Evolutionary conservation across 2,329 filamentous ascomycete species (phyloP).

Genomic region (Mycosphaerella arachidis): DNA sequence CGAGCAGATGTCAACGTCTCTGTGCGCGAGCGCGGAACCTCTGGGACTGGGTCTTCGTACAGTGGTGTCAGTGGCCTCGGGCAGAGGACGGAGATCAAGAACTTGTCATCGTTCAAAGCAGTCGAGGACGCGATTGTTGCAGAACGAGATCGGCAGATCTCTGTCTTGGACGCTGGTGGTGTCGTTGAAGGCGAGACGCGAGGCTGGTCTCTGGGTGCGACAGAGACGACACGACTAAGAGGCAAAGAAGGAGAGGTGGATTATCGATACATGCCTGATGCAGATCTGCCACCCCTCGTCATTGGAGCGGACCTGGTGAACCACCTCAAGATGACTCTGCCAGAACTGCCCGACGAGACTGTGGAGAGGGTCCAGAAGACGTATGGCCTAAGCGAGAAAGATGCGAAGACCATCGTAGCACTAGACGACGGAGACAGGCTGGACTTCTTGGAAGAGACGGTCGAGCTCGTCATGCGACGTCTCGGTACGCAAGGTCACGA

Average conservation of each 20-base stretch:
- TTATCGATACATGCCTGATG: conserved; percentile 97
- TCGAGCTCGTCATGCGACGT: conserved; percentile 44
- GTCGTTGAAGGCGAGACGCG: conserved; percentile 78
- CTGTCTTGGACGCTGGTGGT: conserved; percentile 69
- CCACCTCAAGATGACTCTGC: conserved; percentile 59
- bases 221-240: conserved; percentile 73
- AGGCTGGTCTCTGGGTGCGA: conserved; percentile 83
- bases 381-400: conserved; percentile 73
- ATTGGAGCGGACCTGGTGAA: conserved; percentile 67
- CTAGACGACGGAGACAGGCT: conserved; percentile 74
- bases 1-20: conserved; percentile 96
- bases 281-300: conserved; percentile 76
- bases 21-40: conserved; percentile 55
- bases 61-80: conserved; percentile 62
- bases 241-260: conserved; percentile 97
- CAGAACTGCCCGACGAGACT: conserved; percentile 63
- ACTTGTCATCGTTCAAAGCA: conserved; percentile 88
- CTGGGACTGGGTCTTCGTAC: conserved; percentile 45
- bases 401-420: conserved; percentile 73
- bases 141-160: conserved; percentile 84
- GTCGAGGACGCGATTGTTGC: conserved; percentile 92
- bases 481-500: conserved; percentile 22
- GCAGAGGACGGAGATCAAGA: conserved; percentile 94
- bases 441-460: conserved; percentile 73
- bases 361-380: conserved; percentile 51